Percentiles rank a stretch among this genome's conserved stretches.
phyloP scores from a whole-genome alignment of 2,329 filamentous ascomycete species.

The Cladosporium phlei region DNA sequence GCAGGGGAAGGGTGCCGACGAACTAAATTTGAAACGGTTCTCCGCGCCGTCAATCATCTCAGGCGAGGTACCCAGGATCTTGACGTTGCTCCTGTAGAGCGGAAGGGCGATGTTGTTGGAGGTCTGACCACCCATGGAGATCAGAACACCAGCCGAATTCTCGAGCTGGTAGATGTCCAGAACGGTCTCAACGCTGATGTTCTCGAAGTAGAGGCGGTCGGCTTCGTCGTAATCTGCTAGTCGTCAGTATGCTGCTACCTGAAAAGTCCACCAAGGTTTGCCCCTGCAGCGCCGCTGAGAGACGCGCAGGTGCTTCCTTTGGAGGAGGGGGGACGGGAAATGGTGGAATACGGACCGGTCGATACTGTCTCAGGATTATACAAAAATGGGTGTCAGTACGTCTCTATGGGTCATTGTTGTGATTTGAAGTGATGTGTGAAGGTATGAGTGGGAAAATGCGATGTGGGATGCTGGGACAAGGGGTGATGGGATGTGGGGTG shows the following conservation, averaged over 20 bases:
- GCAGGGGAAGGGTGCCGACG: too few species aligned
- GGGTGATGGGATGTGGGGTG: background rate
- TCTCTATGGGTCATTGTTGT: background rate
- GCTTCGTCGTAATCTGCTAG: conserved; percentile 83
- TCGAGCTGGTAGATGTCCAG: conserved; percentile 93
- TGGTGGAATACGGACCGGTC: background rate
- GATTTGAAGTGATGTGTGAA: background rate
- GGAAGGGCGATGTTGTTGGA: conserved; percentile 96
- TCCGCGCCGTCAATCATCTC: conserved; percentile 99
- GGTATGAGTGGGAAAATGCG: background rate
- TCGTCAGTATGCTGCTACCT: too few species aligned
- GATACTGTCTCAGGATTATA: conserved; percentile 4
- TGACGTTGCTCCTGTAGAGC: conserved; percentile 81
- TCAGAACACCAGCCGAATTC: conserved; percentile 74
- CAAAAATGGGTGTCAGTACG: background rate
- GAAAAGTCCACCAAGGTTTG: too few species aligned
- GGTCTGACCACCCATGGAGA: conserved; percentile 95
- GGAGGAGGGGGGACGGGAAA: background rate
- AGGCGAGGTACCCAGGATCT: conserved; percentile 89
- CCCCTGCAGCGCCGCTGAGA: too few species aligned
- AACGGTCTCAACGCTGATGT: conserved; percentile 83
- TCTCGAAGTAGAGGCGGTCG: conserved; percentile 92
- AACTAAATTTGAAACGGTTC: conserved; percentile 97
- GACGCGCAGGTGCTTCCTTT: too few species aligned
- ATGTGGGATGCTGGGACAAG: background rate